Evolutionary conservation across 140 eudicot species (phyloP).

Genomic region (Erigeron philadelphicus): DNA sequence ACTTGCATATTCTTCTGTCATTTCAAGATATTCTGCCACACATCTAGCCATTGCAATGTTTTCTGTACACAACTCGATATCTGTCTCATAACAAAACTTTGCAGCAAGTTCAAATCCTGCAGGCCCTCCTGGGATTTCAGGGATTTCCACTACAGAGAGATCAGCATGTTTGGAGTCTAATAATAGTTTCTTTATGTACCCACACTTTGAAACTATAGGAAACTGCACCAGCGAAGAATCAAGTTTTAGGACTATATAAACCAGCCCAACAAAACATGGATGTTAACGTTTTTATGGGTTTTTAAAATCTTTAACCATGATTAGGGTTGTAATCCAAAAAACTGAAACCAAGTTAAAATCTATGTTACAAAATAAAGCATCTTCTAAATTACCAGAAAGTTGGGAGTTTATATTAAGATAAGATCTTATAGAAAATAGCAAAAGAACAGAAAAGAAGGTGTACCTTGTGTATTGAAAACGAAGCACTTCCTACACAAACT

Average conservation of each 20-base stretch:
- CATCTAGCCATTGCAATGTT: constrained; percentile 84
- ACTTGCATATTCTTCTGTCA: constrained; percentile 77
- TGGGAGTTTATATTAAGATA: not conserved
- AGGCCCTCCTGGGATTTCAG: constrained; percentile 81
- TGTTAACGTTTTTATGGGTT: not conserved
- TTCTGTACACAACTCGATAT: constrained; percentile 56
- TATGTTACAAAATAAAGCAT: not conserved
- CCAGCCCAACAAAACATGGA: not conserved
- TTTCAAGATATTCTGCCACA: constrained; percentile 83
- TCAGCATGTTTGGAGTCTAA: constrained; percentile 45
- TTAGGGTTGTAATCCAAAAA: not conserved
- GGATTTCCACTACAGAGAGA: constrained; percentile 46
- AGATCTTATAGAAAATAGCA: not conserved
- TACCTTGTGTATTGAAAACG: constrained; percentile 89
- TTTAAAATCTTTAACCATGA: not conserved
- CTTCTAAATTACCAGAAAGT: not conserved
- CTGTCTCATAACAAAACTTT: constrained; percentile 77
- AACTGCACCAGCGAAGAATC: constrained; percentile 40
- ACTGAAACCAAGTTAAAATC: not conserved
- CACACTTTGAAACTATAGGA: constrained; percentile 79
- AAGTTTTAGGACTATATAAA: constrained; percentile 5
- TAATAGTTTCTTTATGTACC: constrained; percentile 61
- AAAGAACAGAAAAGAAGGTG: not conserved
- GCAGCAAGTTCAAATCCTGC: constrained; percentile 90
- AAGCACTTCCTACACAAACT: constrained; percentile 51